Base-by-base conservation (phyloP, 2,329 filamentous ascomycete species). In the Diplodia mutila region DNA sequence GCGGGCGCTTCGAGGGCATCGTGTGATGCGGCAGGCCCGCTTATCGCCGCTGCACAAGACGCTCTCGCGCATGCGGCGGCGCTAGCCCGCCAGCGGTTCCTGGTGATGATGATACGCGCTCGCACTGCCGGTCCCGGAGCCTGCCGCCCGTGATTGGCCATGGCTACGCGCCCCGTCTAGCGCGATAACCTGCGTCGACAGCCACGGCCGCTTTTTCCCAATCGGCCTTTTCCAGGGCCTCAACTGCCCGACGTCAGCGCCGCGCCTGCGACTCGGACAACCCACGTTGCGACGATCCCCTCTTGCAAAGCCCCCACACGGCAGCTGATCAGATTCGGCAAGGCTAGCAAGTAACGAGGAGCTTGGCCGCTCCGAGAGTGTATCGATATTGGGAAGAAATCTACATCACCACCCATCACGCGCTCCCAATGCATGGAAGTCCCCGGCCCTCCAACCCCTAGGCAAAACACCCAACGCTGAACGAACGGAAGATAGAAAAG, bases 41-140 rank as follows among this genome's bases (percentile, higher is more conserved):
- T 63, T 63, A 63, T 63, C 59, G 59, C 59, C 57, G 59, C 59
- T 63, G 42, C 59, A 63, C 59, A 48, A 63, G 42, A 51, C 46
- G 11, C 21, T 37, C 59, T 51, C 37, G 27, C 49, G 46, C 59
- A 63, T 34, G 21, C 46, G 25, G 46, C 46, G 42, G 42, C 46
- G 29, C 59, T 63, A 63, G 59, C 57, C 57, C 23, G 25, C 39
- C 57, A 21, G 39, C 57, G 57, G 39, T 63, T 51, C 59, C 59
- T 63, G 46, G 59, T 63, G 59, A 63, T 63, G 46, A 51, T 63
- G 59, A 63, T 63, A 63, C 59, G 59, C 59, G 59, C 59, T 37
- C 11, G 12, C 14, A 23, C 18, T 63, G 59, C 59, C 59, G 42
- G 27, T 51, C 46, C 59, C n/a, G 59, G 59, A 8, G 46, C 42